phyloP scores from a whole-genome alignment of 2,329 filamentous ascomycete species.

The Ophiocordyceps camponoti-leonardi region DNA sequence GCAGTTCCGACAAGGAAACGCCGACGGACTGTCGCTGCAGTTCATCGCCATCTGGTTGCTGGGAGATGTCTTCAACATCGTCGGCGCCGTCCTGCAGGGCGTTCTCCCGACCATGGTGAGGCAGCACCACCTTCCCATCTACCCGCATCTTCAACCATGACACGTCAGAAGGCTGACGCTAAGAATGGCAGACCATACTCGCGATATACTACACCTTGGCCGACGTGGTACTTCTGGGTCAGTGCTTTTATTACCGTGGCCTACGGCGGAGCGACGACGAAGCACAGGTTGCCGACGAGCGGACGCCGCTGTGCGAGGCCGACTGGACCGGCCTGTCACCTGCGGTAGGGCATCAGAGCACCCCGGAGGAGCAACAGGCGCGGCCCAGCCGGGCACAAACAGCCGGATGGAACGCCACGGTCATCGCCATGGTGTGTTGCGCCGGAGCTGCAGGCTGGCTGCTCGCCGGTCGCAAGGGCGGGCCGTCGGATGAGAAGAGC shows the following conservation, averaged over 20 bases:
- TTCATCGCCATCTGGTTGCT: conserved; percentile 88
- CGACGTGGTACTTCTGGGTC: conserved; percentile 70
- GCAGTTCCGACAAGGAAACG: conserved; percentile 72
- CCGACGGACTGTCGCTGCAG: conserved; percentile 75
- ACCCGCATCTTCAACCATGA: neutral
- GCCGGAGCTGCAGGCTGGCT: conserved; percentile 81
- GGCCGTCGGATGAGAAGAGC: conserved; percentile 21
- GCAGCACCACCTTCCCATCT: neutral
- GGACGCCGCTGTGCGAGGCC: conserved; percentile 32
- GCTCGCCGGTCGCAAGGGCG: conserved; percentile 31
- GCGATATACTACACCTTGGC: conserved; percentile 87
- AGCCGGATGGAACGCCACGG: conserved; percentile 54
- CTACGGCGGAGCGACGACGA: conserved; percentile 47
- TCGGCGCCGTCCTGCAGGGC: conserved; percentile 79
- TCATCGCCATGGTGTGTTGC: conserved; percentile 64
- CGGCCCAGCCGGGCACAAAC: conserved; percentile 36
- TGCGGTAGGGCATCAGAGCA: conserved; percentile 54
- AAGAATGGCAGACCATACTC: conserved; percentile 47
- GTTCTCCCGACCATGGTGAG: conserved; percentile 81
- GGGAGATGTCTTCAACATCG: conserved; percentile 92
- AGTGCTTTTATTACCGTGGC: conserved; percentile 93
- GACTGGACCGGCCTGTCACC: conserved; percentile 56
- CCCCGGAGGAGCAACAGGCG: conserved; percentile 23
- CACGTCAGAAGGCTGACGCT: neutral
- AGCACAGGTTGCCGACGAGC: conserved; percentile 21